Evolutionary conservation across 768 basidiomycete genomes (phyloP).

Genomic region (Psilocybe subaeruginosa): DNA sequence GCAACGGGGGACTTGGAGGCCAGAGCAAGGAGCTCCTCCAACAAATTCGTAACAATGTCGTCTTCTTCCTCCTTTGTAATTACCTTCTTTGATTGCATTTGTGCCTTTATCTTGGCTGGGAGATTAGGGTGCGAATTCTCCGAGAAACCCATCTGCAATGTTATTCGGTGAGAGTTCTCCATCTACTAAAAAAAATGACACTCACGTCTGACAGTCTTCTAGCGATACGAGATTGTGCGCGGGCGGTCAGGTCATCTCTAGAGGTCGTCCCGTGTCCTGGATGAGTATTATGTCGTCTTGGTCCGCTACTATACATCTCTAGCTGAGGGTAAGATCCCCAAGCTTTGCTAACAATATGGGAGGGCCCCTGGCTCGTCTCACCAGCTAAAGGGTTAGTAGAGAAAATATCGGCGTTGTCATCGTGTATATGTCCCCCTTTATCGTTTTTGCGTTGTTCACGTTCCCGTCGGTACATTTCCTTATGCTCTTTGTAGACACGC

Average conservation of each 20-base stretch:
- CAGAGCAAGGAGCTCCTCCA: slow-evolving; percentile 59
- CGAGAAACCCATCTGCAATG: slow-evolving; percentile 73
- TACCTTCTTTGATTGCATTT: slow-evolving; percentile 44
- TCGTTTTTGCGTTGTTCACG: slow-evolving; percentile 51
- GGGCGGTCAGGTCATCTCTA: slow-evolving; percentile 38
- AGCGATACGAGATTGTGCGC: slow-evolving; percentile 52
- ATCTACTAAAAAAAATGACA: slow-evolving; percentile 15
- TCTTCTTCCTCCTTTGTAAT: slow-evolving; percentile 62
- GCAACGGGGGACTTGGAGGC: slow-evolving; percentile 37
- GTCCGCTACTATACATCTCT: slow-evolving; percentile 60
- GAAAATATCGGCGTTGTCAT: slow-evolving; percentile 6
- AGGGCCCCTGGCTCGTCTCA: slow-evolving; percentile 2
- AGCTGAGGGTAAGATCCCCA: slow-evolving; percentile 62
- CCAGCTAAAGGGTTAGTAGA: background rate
- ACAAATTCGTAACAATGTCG: slow-evolving; percentile 62
- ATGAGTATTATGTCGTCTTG: slow-evolving; percentile 48
- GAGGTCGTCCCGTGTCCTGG: slow-evolving; percentile 34
- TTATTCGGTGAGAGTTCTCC: slow-evolving; percentile 10
- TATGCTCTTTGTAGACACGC: slow-evolving; percentile 65
- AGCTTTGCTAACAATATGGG: slow-evolving; percentile 59
- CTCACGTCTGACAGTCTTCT: slow-evolving; percentile 67
- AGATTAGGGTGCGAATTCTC: slow-evolving; percentile 57
- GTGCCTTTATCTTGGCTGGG: slow-evolving; percentile 49
- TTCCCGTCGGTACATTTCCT: slow-evolving; percentile 68
- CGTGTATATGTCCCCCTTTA: slow-evolving; percentile 29